Conservation (phyloP, 441 rosid species). For the Mallotus japonicus region DNA sequence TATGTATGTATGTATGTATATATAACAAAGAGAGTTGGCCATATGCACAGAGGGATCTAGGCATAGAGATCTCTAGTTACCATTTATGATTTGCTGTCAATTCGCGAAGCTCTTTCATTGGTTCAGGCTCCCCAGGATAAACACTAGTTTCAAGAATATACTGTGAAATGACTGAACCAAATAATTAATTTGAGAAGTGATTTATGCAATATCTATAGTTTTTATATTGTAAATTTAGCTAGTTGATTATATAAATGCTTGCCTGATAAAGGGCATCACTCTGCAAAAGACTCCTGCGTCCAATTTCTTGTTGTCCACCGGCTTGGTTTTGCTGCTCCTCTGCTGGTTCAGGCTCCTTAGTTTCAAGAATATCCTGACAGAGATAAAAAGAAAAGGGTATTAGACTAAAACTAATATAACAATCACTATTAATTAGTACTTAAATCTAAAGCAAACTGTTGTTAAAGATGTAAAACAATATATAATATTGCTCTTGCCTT, state of each 20-base stretch:
- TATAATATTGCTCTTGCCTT: slow-evolving; percentile 8
- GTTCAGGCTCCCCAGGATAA: slow-evolving; percentile 89
- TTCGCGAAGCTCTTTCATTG: slow-evolving; percentile 90
- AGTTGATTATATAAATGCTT: background rate
- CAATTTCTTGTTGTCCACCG: slow-evolving; percentile 70
- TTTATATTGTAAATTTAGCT: no score
- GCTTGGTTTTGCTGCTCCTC: slow-evolving; percentile 49
- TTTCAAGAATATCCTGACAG: slow-evolving; percentile 21
- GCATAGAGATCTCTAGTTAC: no score
- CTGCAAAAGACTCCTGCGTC: slow-evolving; percentile 86
- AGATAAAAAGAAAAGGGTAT: background rate
- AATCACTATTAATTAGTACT: background rate
- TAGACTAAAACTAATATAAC: background rate
- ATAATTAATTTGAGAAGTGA: no score
- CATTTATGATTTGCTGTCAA: slow-evolving; percentile 88
- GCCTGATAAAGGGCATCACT: slow-evolving; percentile 95
- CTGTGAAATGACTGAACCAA: slow-evolving; percentile 30
- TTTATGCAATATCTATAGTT: no score
- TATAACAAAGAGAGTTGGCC: no score
- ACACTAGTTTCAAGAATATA: slow-evolving; percentile 97
- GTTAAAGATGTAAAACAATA: background rate
- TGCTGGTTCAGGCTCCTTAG: slow-evolving; percentile 23
- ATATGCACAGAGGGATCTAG: no score
- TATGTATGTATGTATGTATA: no score
- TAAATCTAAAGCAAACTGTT: background rate